phyloP scores from a whole-genome alignment of 2,329 filamentous ascomycete genomes.

The Aspergillus piperis region DNA sequence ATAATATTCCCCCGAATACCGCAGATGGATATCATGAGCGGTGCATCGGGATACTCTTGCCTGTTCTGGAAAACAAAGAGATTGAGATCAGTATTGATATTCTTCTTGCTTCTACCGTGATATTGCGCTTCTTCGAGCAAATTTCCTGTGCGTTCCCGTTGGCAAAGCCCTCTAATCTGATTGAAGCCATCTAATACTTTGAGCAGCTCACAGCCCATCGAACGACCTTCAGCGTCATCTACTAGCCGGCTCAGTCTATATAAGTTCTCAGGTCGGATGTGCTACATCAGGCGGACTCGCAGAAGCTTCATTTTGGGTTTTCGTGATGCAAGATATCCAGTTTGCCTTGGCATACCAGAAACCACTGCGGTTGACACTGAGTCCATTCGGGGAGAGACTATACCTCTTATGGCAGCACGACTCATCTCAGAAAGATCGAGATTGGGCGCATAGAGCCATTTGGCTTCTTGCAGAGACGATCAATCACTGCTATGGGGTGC shows the following conservation, averaged over 20 bases:
- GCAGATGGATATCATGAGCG: slow-evolving; percentile 39
- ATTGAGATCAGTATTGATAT: slow-evolving; percentile 36
- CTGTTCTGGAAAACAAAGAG: slow-evolving; percentile 33
- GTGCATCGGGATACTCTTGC: slow-evolving; percentile 38
- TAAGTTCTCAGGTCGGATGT: slow-evolving; percentile 37
- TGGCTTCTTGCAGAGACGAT: slow-evolving; percentile 38
- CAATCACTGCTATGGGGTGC: slow-evolving; percentile 34
- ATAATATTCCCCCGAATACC: slow-evolving; percentile 29
- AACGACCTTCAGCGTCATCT: slow-evolving; percentile 38
- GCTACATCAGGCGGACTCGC: slow-evolving; percentile 35
- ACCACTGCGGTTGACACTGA: slow-evolving; percentile 33
- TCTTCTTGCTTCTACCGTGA: slow-evolving; percentile 37
- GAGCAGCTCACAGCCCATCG: slow-evolving; percentile 33
- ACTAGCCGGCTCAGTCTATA: slow-evolving; percentile 38
- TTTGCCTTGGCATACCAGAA: slow-evolving; percentile 36
- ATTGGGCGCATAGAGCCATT: slow-evolving; percentile 37
- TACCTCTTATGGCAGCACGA: slow-evolving; percentile 30
- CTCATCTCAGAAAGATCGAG: slow-evolving; percentile 29
- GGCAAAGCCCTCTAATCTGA: not conserved
- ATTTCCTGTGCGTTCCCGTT: slow-evolving; percentile 32
- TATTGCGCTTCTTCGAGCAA: slow-evolving; percentile 39
- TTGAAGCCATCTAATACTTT: slow-evolving; percentile 11
- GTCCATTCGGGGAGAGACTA: slow-evolving; percentile 34
- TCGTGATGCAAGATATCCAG: slow-evolving; percentile 40
- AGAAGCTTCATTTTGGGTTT: slow-evolving; percentile 39